phyloP scores from a whole-genome alignment of 2,329 filamentous ascomycete genomes.

The Penicillium brasilianum region DNA sequence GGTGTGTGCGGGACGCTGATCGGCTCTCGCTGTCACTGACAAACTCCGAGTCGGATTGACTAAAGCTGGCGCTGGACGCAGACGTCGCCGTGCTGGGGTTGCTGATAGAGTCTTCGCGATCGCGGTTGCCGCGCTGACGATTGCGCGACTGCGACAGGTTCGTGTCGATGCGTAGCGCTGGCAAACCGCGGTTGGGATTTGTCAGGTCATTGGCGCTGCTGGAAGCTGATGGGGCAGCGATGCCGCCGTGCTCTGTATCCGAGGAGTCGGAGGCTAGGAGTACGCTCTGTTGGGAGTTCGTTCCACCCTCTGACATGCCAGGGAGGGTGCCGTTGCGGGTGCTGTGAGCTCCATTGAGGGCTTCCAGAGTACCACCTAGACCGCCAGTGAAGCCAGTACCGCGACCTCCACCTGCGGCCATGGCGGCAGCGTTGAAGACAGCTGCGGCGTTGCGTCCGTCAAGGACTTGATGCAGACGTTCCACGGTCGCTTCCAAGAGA shows the following conservation, averaged over 20 bases:
- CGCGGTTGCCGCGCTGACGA: constrained; percentile 30
- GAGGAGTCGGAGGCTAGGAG: constrained; percentile 45
- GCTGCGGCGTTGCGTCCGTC: constrained; percentile 94
- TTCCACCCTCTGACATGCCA: constrained; percentile 26
- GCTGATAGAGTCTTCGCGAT: constrained; percentile 48
- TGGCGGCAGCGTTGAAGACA: constrained; percentile 96
- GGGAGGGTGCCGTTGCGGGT: constrained; percentile 31
- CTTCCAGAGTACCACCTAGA: constrained; percentile 51
- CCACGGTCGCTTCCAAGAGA: constrained; percentile 87
- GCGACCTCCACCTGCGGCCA: constrained; percentile 92
- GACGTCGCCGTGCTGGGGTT: constrained; percentile 47
- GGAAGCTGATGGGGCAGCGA: constrained; percentile 31
- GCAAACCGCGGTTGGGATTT: constrained; percentile 37
- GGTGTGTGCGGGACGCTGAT: constrained; percentile 44
- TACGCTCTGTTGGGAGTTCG: constrained; percentile 35
- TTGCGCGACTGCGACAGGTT: constrained; percentile 33
- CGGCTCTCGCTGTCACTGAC: constrained; percentile 33
- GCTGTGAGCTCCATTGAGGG: constrained; percentile 44
- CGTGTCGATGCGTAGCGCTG: constrained; percentile 48
- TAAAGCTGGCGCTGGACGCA: constrained; percentile 45
- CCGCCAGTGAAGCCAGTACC: constrained; percentile 73
- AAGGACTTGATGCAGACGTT: constrained; percentile 84
- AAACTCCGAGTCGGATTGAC: constrained; percentile 45
- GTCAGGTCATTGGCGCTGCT: constrained; percentile 36
- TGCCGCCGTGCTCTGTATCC: constrained; percentile 44